Base-by-base conservation (phyloP, 2,329 filamentous ascomycete genomes). In the Cyphellophora attinorum region DNA sequence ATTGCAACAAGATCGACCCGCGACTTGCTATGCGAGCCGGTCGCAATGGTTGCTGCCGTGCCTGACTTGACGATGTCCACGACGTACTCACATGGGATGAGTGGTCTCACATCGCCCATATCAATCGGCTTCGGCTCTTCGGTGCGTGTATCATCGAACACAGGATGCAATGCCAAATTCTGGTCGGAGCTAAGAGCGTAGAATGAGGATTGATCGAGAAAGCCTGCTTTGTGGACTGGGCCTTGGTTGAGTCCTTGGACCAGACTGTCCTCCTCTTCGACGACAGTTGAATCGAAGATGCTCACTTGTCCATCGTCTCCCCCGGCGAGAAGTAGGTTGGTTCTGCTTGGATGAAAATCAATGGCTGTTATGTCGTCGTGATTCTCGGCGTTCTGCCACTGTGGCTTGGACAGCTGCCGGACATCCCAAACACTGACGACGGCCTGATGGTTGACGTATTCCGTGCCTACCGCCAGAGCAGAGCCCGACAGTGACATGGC, bases 111-210 rank as follows among this genome's bases (percentile, higher is more conserved):
- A 48, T 79, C 74, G 1, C 73, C 73, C 31, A 75, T 70, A 28
- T 63, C 57, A 19, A 64, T 56, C 5, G 64, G 58, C 5, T 61
- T 52, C 16, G 67, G 65, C 25, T 68, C 60, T 27, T 68, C 67
- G 4, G 63, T 64, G 6, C 65, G 62, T 23, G 60, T 62, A 31
- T 62, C 59, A 13, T 46, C 39, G 11, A 46, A 30, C 14, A 39
- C 39, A 1, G 68, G 67, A 47, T 77, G 71, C 36, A 79, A 64
- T 6, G 71, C 69, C 46, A 78, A 65, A 14, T 67, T 66, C 49
- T 79, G 75, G 42, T 79, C 75, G 3, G 76, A 75, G 37, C 73
- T 76, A 6, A 79, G 59, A 4, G 72, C 72, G 44, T 70, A 78
- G 34, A 76, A 65, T 27, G 67, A 59, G 21, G 58, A 53, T 4